Base-by-base conservation (phyloP, 768 basidiomycete genomes). In the Russula abietina region DNA sequence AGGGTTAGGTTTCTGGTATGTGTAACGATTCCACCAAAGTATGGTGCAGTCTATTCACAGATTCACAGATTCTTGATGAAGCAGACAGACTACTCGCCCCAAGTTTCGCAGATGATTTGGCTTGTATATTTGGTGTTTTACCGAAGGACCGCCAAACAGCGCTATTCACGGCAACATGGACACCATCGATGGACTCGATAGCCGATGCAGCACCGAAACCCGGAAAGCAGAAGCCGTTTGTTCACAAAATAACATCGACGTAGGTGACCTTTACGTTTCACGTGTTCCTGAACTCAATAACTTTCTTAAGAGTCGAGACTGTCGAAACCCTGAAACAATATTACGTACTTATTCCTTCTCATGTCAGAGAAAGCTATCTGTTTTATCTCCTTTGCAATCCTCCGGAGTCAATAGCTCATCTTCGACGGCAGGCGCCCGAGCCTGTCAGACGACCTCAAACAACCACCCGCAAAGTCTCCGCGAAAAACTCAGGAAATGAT, bases 141-240 rank as follows among this genome's bases (percentile, higher is more conserved):
- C 93, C 97, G 1, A 81, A 81, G 58, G 84, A 92, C 36, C 81
- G 97, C n/a, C 96, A 98, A 72, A 98, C 96, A 0, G 91, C 93
- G 69, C 81, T 99, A 46, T 98, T 98, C 75, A 99, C 97, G 0
- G 97, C 97, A 0, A 99, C 97, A 1, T 77, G 96, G 64, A 95
- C 93, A 5, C 81, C 87, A 7, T 83, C 93, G 0, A 91, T 99
- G 61, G 90, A 95, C 69, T 78, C 81, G 9, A 71, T 98, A 24
- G 88, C 87, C 7, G 78, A 81, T 41, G 85, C 87, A 22, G 75
- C 85, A 8, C 92, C 94, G 2, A 80, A 83, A 67, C 79, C 81
- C 0, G 96, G 95, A 5, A 98, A 96, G 74, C 80, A 87, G 70
- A 85, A 82, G 65, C 92, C 93, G 0, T 96, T 95, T 70, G 80